These are phyloP conservation scores for Cicer pinnatifidum DNA, from an alignment of 306 rosid genomes.

Conservation along the genomic window DNA sequence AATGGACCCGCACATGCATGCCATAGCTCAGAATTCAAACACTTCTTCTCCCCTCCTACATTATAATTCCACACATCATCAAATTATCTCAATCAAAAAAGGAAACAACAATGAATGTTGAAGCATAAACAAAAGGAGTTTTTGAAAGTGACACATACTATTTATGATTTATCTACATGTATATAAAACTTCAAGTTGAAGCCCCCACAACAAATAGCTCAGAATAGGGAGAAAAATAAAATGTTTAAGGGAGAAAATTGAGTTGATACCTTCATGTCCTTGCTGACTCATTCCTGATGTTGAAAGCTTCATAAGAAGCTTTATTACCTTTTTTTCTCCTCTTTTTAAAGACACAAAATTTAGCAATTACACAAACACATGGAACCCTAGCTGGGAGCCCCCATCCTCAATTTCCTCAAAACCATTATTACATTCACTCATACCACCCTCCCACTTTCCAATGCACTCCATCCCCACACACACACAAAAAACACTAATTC, in stretches of 20 bases:
- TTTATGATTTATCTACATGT: conserved; percentile 14
- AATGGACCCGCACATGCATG: conserved; percentile 92
- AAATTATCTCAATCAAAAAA: conserved; percentile 27
- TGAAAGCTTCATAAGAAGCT: conserved; percentile 76
- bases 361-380: conserved; percentile 44
- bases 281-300: conserved; percentile 85
- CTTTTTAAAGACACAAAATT: conserved; percentile 33
- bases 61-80: conserved; percentile 45
- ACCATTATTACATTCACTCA: conserved; percentile 48
- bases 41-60: conserved; percentile 73
- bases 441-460: conserved; percentile 44
- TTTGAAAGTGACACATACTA: conserved; percentile 41
- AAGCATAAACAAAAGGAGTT: conserved; percentile 34
- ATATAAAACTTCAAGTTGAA: conserved; percentile 1
- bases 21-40: conserved; percentile 90
- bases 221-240: neutral
- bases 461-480: conserved; percentile 47
- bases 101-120: conserved; percentile 22
- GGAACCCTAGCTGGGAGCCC: conserved; percentile 55
- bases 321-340: conserved; percentile 43
- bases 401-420: conserved; percentile 40
- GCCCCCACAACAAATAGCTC: conserved; percentile 42
- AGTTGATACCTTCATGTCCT: conserved; percentile 73
- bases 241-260: conserved; percentile 26
- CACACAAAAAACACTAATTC: conserved; percentile 19